Evolutionary conservation across 1,139 yeast genomes (phyloP).

Genomic region (Kodamaea suecica): DNA sequence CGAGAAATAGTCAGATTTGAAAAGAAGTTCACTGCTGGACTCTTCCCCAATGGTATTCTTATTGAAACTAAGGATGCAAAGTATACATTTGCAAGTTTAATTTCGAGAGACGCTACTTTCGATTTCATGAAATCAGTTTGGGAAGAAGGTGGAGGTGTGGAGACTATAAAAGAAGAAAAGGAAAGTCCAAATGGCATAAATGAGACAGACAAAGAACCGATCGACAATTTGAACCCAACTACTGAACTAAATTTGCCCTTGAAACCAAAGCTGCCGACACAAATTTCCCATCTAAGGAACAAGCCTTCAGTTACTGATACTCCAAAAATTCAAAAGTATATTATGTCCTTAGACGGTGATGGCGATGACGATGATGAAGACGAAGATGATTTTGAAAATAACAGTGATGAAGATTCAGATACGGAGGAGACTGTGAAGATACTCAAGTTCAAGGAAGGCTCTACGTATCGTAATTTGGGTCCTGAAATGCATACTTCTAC

Average conservation of each 20-base stretch:
- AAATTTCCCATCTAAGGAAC: neutral
- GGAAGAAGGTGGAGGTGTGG: constrained; percentile 31
- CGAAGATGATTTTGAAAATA: constrained; percentile 5
- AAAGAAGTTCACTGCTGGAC: constrained; percentile 78
- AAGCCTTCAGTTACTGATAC: constrained; percentile 3
- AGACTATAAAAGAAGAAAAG: constrained; percentile 5
- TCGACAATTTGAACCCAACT: neutral
- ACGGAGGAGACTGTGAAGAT: constrained; percentile 15
- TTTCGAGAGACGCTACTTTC: constrained; percentile 75
- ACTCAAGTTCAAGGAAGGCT: constrained; percentile 26
- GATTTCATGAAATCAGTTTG: constrained; percentile 65
- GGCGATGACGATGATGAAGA: constrained; percentile 18
- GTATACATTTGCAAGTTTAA: constrained; percentile 82
- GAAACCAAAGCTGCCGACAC: neutral
- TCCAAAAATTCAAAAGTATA: constrained; percentile 19
- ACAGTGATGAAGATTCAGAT: constrained; percentile 8
- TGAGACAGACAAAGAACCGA: constrained; percentile 16
- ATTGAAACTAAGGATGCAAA: constrained; percentile 67
- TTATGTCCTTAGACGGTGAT: constrained; percentile 25
- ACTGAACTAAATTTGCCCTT: constrained; percentile 8
- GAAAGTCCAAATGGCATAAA: constrained; percentile 10
- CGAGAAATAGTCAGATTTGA: constrained; percentile 73
- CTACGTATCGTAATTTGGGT: constrained; percentile 38
- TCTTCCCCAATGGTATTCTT: constrained; percentile 86
- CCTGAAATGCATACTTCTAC: constrained; percentile 37